These are phyloP conservation scores for Rhodotorula sp. DNA, from an alignment of 1,284 basidiomycete species.

Conservation along the genomic window DNA sequence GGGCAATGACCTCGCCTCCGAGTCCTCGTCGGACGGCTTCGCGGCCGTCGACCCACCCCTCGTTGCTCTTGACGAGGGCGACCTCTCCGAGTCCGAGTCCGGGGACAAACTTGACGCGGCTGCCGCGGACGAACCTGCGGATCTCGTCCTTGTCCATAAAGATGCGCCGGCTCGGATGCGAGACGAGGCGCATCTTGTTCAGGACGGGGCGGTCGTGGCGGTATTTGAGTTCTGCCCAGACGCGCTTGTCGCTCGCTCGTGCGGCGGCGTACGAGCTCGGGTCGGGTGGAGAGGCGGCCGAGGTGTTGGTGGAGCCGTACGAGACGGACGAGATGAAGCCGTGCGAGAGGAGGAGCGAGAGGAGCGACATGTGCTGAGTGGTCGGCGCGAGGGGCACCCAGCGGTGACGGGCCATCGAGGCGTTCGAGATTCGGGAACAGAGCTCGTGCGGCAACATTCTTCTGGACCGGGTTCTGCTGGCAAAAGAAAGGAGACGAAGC, in stretches of 20 bases:
- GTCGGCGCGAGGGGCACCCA: conserved; percentile 71
- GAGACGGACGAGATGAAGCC: conserved; percentile 79
- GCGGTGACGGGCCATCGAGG: conserved; percentile 75
- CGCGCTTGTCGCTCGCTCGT: conserved; percentile 51
- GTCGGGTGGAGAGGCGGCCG: conserved; percentile 45
- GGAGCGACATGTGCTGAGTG: conserved; percentile 75
- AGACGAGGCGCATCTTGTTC: conserved; percentile 67
- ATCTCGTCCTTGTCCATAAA: conserved; percentile 72
- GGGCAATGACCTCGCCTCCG: conserved; percentile 51
- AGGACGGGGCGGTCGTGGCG: conserved; percentile 79
- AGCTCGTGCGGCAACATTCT: conserved; percentile 63
- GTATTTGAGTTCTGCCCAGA: conserved; percentile 90
- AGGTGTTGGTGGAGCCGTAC: conserved; percentile 67
- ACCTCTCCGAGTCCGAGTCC: conserved; percentile 81
- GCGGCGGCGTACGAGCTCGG: conserved; percentile 62
- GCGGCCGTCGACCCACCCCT: conserved; percentile 50
- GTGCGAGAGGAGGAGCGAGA: conserved; percentile 77
- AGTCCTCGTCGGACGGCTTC: conserved; percentile 50
- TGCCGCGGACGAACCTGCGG: conserved; percentile 60
- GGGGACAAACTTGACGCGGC: conserved; percentile 62
- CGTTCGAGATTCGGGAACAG: conserved; percentile 80
- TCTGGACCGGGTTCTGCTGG: too few relatives aligned
- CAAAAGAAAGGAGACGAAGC: neutral
- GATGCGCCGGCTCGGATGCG: conserved; percentile 69
- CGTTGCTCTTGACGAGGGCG: conserved; percentile 66